A percentile compares a stretch with the other conserved stretches of the same genome.
Conservation (phyloP, 345 rosid genomes). For the Eucalyptus caleyi region DNA sequence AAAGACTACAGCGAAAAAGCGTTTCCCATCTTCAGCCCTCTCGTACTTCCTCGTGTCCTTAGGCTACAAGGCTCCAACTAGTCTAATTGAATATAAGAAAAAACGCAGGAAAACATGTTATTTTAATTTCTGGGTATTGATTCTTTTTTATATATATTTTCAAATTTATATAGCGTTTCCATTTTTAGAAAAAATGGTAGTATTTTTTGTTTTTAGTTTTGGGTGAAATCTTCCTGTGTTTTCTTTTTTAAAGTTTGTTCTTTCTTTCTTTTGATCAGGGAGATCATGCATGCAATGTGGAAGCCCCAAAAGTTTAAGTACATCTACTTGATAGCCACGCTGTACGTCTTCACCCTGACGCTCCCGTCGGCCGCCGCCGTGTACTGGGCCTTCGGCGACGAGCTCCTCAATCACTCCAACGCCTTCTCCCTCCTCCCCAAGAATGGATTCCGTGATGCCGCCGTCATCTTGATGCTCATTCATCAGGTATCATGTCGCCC, state of each 20-base stretch:
- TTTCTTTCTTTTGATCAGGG: constrained; percentile 1
- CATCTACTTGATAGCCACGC: constrained; percentile 87
- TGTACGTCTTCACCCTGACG: constrained; percentile 93
- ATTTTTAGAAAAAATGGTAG: not conserved
- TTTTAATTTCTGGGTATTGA: not conserved
- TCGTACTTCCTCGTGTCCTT: not conserved
- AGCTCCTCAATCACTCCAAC: constrained; percentile 78
- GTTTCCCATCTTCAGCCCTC: not conserved
- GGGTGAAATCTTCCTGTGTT: not conserved
- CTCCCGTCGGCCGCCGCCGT: constrained; percentile 89
- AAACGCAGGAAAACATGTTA: not conserved
- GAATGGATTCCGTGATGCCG: constrained; percentile 61
- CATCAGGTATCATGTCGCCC: constrained; percentile 46
- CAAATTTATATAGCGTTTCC: not conserved
- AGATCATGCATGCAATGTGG: constrained; percentile 99
- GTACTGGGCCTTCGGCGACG: constrained; percentile 97
- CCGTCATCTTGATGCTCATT: constrained; percentile 94
- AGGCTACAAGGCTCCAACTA: too few species aligned
- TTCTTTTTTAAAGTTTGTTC: too few species aligned
- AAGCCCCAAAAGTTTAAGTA: constrained; percentile 95
- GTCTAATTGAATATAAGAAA: not conserved
- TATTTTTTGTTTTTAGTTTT: not conserved
- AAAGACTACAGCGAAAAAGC: not conserved
- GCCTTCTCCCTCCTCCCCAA: constrained; percentile 93
- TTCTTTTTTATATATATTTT: not conserved